Base-by-base conservation (phyloP, 23 red algal species). In the Gracilaria caudata region DNA sequence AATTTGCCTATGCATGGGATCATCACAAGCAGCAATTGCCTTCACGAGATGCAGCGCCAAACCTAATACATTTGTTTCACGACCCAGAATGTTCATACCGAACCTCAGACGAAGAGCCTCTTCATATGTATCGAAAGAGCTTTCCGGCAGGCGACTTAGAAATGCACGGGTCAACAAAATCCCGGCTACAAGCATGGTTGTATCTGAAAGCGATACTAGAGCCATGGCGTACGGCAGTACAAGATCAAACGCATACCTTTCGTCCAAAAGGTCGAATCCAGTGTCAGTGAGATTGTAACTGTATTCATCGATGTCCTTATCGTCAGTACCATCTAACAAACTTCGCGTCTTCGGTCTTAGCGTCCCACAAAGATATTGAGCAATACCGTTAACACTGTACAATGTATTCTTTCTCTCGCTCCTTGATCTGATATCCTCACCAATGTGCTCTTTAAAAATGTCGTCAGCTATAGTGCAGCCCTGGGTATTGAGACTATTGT, bases 31-130 rank as follows among this genome's bases (percentile, higher is more conserved):
- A 43, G 72, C 68, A 30, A 89, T 57, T 32, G 72, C 85, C n/a
- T 66, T 58, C 13, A 28, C 72, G 68, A 89, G 43, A 36, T 77
- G 68, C 40, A 74, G 55, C 45, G 72, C 68, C 20, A 89, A 33
- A 20, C 85, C 85, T 11, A 79, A 64, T 43, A 89, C 25, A 46
- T 78, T 79, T 66, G 72, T 56, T 26, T 89, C 85, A 17, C 85
- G 68, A 21, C 85, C 85, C 13, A 75, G 16, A 58, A 57, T 43
- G 21, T 34, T 60, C 1, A 72, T 39, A 24, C 43, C 46, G 60
- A 24, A 63, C 74, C 74, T 78, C 85, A 89, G 28, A 16, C 60
- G 72, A 33, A 89, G 72, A 44, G 75, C 51, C n/a, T 89, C 74
- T 25, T 78, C 85, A 41, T 75, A 61, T 5, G 85, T 89, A 13